These are phyloP conservation scores for Hirsutella rhossiliensis DNA, from an alignment of 2,329 filamentous ascomycete species.

Conservation along the genomic window DNA sequence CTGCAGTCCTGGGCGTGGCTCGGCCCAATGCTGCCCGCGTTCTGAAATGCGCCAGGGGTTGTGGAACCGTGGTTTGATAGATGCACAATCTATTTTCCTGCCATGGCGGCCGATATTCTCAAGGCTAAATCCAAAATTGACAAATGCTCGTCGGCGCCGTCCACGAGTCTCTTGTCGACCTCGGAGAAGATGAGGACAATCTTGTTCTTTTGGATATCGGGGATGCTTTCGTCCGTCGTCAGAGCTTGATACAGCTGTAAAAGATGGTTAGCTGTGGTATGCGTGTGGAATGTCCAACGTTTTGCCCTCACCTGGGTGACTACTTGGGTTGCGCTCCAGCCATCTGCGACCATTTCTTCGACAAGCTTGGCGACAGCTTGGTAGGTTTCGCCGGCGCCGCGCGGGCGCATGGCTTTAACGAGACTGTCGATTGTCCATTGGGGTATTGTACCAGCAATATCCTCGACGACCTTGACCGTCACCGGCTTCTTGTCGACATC, in stretches of 20 bases:
- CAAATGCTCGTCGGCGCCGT: conserved; percentile 91
- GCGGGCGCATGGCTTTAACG: conserved; percentile 64
- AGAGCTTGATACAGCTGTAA: conserved; percentile 66
- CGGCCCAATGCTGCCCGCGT: no score
- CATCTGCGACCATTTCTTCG: conserved; percentile 86
- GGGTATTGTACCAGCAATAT: conserved; percentile 93
- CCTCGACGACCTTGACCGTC: conserved; percentile 72
- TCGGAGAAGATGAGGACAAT: conserved; percentile 87
- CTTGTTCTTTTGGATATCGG: conserved; percentile 78
- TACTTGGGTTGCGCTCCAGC: conserved; percentile 90
- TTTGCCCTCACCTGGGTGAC: conserved; percentile 55
- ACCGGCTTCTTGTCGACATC: conserved; percentile 49
- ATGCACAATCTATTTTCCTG: conserved; percentile 21
- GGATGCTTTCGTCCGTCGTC: conserved; percentile 72
- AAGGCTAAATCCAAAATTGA: conserved; percentile 77
- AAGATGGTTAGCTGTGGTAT: conserved; percentile 5
- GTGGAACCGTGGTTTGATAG: not conserved
- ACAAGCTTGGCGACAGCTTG: conserved; percentile 65
- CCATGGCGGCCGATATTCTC: conserved; percentile 65
- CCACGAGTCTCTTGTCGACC: conserved; percentile 84
- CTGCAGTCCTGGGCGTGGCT: no score
- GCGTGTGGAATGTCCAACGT: not conserved
- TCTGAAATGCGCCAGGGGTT: no score
- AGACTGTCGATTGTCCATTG: conserved; percentile 58
- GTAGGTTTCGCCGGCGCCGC: conserved; percentile 52